phyloP scores from a whole-genome alignment of 2,329 filamentous ascomycete species.

The Cercospora beticola region DNA sequence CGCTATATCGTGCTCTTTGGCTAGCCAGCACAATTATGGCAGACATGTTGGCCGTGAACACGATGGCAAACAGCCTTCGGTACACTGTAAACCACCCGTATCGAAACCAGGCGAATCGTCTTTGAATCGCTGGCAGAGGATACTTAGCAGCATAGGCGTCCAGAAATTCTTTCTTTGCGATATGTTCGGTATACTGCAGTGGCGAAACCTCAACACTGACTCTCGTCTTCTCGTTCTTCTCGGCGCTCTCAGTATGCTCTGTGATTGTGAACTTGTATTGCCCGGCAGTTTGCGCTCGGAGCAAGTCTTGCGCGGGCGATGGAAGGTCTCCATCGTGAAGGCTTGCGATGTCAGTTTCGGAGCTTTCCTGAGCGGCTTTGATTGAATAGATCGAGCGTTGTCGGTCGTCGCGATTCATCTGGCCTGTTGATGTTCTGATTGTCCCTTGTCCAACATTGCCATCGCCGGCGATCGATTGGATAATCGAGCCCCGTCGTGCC shows the following conservation, averaged over 20 bases:
- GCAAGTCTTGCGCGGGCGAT: neutral
- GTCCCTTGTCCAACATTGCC: neutral
- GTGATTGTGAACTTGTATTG: slow-evolving; percentile 8
- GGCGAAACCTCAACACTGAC: slow-evolving; percentile 1
- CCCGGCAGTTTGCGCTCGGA: neutral
- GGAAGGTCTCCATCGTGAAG: neutral
- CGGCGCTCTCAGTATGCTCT: neutral
- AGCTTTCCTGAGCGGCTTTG: slow-evolving; percentile 3
- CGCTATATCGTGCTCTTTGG: slow-evolving; percentile 21
- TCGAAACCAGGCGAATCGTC: slow-evolving; percentile 27
- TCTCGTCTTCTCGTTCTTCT: neutral
- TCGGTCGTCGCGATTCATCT: slow-evolving; percentile 1
- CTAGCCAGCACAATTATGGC: slow-evolving; percentile 19
- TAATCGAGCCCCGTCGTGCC: neutral
- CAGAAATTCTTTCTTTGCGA: slow-evolving; percentile 30
- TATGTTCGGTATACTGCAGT: slow-evolving; percentile 13
- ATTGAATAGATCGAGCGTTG: slow-evolving; percentile 8
- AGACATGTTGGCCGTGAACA: slow-evolving; percentile 33
- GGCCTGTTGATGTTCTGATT: neutral
- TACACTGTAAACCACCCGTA: slow-evolving; percentile 37
- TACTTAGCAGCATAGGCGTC: slow-evolving; percentile 19
- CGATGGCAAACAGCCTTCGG: slow-evolving; percentile 33
- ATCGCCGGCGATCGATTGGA: neutral
- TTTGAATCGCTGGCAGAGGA: slow-evolving; percentile 26
- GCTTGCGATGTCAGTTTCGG: neutral